Base-by-base conservation (phyloP, 805 yeast genomes). In the Komagataella pastoris region DNA sequence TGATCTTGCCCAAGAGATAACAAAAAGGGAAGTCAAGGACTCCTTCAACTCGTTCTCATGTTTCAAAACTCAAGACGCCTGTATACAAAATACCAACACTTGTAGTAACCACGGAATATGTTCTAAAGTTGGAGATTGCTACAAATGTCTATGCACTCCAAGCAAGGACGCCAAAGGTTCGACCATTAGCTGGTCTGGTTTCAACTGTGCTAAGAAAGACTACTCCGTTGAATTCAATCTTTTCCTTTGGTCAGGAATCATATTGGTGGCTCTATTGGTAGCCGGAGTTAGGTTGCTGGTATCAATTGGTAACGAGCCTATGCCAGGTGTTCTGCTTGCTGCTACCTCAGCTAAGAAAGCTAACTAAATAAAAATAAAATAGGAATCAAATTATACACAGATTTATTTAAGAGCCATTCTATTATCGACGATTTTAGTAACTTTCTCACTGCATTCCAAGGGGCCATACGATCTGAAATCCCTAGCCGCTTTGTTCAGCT, bases 321-420 rank as follows among this genome's bases (percentile, higher is more conserved):
- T 83, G 55, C 88, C 89, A 17, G 87, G 88, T 21, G 80, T 82
- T 30, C 74, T 83, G 58, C 76, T 74, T 55, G 83, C 85, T 46
- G 79, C 83, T 47, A 76, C 81, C 3, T 62, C 66, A 47, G 61
- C 70, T 46, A 71, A 75, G 53, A 72, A 73, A 63, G 64, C 65
- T 54, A 54, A 57, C 40, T 65, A 56, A 54, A 30, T 23, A 6
- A 40, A 49, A 14, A 43, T 48, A 17, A 18, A 24, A n/a, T 48
- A 21, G 23, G 47, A 44, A 44, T 17, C 10, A 14, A 19, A 44
- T 30, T 30, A 30, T 30, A 30, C 40, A 30, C 40, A 30, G 40
- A 30, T 10, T 14, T 30, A 30, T 30, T 8, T 30, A 8, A 30
- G 40, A 30, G 40, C 40, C 40, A 30, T 30, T 8, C 40, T 30